These are phyloP conservation scores for Graphilbum ipis-grandicollis DNA, from an alignment of 2,329 filamentous ascomycete genomes.

Conservation along the genomic window DNA sequence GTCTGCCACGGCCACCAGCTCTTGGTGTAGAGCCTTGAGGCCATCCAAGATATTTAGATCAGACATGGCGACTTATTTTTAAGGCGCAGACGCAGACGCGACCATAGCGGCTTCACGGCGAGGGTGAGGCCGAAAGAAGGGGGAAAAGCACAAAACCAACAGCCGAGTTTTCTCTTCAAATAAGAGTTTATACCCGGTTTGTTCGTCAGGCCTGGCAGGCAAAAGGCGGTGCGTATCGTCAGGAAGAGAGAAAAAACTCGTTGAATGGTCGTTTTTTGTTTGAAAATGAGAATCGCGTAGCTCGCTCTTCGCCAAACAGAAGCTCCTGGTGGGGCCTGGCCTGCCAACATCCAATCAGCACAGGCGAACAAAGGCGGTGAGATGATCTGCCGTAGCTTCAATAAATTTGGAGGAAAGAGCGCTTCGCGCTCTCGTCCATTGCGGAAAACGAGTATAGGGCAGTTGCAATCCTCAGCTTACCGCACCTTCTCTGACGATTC, in stretches of 20 bases:
- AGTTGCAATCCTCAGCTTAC: too few species aligned
- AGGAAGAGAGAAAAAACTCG: background rate
- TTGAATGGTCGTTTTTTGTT: background rate
- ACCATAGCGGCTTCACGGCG: slow-evolving; percentile 9
- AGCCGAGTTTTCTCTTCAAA: too few species aligned
- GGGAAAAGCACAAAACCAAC: too few species aligned
- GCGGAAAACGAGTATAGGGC: too few species aligned
- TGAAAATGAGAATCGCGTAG: background rate
- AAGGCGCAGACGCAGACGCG: slow-evolving; percentile 5
- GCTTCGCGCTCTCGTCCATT: too few species aligned
- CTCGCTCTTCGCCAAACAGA: slow-evolving; percentile 2
- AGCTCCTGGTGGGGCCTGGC: slow-evolving; percentile 4
- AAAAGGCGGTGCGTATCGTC: too few species aligned
- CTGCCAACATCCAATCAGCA: slow-evolving; percentile 4
- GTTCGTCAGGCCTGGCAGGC: too few species aligned
- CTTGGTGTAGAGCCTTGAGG: slow-evolving; percentile 71
- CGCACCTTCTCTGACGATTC: too few species aligned
- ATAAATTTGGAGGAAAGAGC: too few species aligned
- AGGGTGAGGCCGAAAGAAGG: too few species aligned
- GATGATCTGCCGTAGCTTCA: slow-evolving; percentile 6
- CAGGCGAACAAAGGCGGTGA: slow-evolving; percentile 7
- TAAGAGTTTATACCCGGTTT: too few species aligned
- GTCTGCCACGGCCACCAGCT: slow-evolving; percentile 62
- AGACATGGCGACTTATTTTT: slow-evolving; percentile 48
- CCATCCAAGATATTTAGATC: slow-evolving; percentile 55